Evolutionary conservation across 169 alveolate genomes (phyloP).

Genomic region (Cryptosporidium viatorum): DNA sequence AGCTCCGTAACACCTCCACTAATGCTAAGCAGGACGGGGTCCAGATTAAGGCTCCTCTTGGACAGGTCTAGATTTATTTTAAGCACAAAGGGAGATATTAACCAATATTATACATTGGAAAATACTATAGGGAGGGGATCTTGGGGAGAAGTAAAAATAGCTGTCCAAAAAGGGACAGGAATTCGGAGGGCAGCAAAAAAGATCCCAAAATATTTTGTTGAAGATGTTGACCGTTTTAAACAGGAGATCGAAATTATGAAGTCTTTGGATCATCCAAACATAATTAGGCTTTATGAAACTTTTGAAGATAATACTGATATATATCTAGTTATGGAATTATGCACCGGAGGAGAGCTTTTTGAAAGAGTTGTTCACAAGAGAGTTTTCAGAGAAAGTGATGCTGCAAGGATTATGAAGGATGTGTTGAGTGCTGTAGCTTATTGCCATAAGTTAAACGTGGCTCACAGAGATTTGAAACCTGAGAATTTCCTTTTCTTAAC

Average conservation of each 20-base stretch:
- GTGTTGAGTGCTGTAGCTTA: conserved; percentile 78
- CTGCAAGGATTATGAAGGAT: conserved; percentile 82
- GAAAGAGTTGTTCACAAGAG: conserved; percentile 86
- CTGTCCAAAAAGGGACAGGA: conserved; percentile 78
- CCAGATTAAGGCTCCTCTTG: conserved; percentile 35
- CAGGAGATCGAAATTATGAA: conserved; percentile 87
- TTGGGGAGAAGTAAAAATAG: conserved; percentile 84
- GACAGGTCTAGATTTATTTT: conserved; percentile 76
- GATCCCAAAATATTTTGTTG: conserved; percentile 82
- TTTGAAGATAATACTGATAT: conserved; percentile 86
- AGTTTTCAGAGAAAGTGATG: conserved; percentile 87
- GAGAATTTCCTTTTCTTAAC: conserved; percentile 84
- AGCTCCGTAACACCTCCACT: conserved; percentile 39
- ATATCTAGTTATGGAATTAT: conserved; percentile 86
- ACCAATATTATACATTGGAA: conserved; percentile 71
- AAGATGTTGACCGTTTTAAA: conserved; percentile 80
- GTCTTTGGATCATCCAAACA: conserved; percentile 94
- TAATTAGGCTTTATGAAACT: conserved; percentile 92
- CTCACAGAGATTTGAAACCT: conserved; percentile 87
- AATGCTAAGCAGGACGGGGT: conserved; percentile 57
- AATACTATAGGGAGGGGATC: conserved; percentile 83
- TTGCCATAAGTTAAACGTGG: conserved; percentile 77
- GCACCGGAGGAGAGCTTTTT: conserved; percentile 92
- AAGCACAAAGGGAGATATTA: conserved; percentile 77
- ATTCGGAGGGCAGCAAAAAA: conserved; percentile 82